A percentile compares a stretch with the other conserved stretches of the same genome.
Conservation (phyloP, 192 early-diverging fungal species). For the Umbelopsis ramanniana region DNA sequence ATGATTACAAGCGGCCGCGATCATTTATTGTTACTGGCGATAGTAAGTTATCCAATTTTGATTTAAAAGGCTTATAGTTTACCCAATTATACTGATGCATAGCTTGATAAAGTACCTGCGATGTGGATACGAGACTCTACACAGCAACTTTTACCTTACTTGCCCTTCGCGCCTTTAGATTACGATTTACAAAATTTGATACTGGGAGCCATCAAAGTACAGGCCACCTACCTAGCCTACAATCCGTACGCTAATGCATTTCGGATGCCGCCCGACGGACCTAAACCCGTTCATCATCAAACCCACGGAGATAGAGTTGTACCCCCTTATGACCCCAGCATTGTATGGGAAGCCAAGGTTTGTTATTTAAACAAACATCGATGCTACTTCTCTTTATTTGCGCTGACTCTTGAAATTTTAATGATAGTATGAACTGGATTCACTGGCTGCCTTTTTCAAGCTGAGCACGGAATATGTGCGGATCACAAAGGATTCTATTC, state of each 20-base stretch:
- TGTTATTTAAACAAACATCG: background rate
- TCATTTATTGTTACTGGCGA: conserved; percentile 77
- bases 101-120: conserved; percentile 45
- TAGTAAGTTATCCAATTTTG: conserved; percentile 41
- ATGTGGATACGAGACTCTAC: conserved; percentile 79
- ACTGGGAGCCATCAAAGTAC: conserved; percentile 59
- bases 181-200: conserved; percentile 47
- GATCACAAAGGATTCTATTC: conserved; percentile 44
- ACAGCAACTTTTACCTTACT: conserved; percentile 67
- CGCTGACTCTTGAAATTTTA: background rate
- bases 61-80: conserved; percentile 12
- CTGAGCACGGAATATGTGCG: conserved; percentile 54
- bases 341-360: conserved; percentile 66
- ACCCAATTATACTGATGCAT: conserved; percentile 3
- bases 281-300: conserved; percentile 35
- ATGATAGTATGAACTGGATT: conserved; percentile 66
- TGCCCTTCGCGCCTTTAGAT: conserved; percentile 48
- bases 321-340: conserved; percentile 41
- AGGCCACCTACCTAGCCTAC: conserved; percentile 43
- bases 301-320: conserved; percentile 44
- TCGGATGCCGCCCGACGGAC: conserved; percentile 52
- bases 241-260: conserved; percentile 72
- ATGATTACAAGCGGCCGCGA: conserved; percentile 36
- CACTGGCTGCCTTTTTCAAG: conserved; percentile 65
- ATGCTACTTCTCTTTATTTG: background rate